phyloP scores from a whole-genome alignment of 31 red algal genomes.

The Asparagopsis taxiformis region DNA sequence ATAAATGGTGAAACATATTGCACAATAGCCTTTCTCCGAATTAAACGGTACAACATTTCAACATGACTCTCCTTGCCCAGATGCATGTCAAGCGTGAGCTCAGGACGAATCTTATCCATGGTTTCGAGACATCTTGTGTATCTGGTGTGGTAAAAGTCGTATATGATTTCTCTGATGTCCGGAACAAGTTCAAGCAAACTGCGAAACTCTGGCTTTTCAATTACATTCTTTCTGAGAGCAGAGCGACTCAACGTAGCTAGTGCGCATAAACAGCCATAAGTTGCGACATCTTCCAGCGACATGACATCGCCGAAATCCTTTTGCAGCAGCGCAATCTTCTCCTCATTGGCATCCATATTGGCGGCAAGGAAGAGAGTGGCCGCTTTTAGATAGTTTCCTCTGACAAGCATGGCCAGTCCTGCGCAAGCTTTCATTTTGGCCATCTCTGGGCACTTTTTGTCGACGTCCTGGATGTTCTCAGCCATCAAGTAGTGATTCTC shows the following conservation, averaged over 20 bases:
- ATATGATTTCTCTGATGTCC: conserved; percentile 72
- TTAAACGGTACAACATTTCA: conserved; percentile 51
- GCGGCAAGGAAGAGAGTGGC: conserved; percentile 54
- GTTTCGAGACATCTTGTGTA: conserved; percentile 66
- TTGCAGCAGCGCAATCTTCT: conserved; percentile 34
- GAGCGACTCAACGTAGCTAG: conserved; percentile 76
- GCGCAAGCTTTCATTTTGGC: conserved; percentile 66
- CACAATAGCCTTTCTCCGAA: conserved; percentile 76
- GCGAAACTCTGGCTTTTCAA: conserved; percentile 61
- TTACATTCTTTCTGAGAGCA: conserved; percentile 52
- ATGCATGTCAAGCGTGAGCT: conserved; percentile 80
- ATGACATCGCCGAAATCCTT: conserved; percentile 77
- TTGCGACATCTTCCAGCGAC: conserved; percentile 84
- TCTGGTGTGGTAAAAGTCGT: conserved; percentile 75
- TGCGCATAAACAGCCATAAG: conserved; percentile 81
- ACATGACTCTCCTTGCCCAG: conserved; percentile 58
- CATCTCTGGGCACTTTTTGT: conserved; percentile 35
- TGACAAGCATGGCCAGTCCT: conserved; percentile 71
- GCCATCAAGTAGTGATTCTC: conserved; percentile 87
- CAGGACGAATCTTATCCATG: conserved; percentile 50
- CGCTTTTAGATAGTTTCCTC: conserved; percentile 59
- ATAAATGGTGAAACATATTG: conserved; percentile 86
- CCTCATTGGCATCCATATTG: conserved; percentile 52
- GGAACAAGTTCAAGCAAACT: conserved; percentile 79
- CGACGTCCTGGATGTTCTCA: conserved; percentile 64